Base-by-base conservation (phyloP, 148 eudicot genomes). In the Diospyros kaki region DNA sequence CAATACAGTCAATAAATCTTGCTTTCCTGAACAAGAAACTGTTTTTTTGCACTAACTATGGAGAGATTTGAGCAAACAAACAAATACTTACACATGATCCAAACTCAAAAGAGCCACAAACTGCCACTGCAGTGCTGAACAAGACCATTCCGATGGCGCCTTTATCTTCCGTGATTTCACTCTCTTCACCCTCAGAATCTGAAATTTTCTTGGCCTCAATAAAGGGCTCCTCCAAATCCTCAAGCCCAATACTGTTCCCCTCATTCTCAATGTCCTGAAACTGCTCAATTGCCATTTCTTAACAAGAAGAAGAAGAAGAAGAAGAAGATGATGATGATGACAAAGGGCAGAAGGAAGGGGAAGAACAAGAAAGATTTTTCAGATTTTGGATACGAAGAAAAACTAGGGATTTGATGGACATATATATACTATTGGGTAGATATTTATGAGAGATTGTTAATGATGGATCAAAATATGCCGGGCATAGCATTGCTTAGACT, bases 81-180 rank as follows among this genome's bases (percentile, higher is more conserved):
- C 1, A 63, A 10, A 65, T 40, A 85, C 97, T 89, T 84, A 92
- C 97, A 79, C 97, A 92, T 5, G 84, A 77, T 65, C 97, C 97
- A 66, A 92, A 92, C 74, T 86, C 88, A 69, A 87, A 87, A 9
- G 97, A 92, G 44, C 97, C 97, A 76, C 89, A 89, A 68, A 92
- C 89, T 58, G 92, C 94, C 73, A 89, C 94, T 71, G 65, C 80
- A 38, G 92, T 92, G 58, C 86, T 86, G 5, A 92, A 64, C 79
- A 92, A 74, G 58, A 88, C 92, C 91, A 89, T 88, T 48, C 75
- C 68, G 76, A 89, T 83, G 2, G 90, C 86, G 1, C 80, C 84
- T 75, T 54, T 38, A 51, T 56, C 43, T 63, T 51, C 44, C 43
- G 76, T 42, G 44, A 38, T 48, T 48, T 48, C 52, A 48, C 52